These are phyloP conservation scores for Aspergillus sparsus DNA, from an alignment of 495 filamentous ascomycete species.

Conservation along the genomic window DNA sequence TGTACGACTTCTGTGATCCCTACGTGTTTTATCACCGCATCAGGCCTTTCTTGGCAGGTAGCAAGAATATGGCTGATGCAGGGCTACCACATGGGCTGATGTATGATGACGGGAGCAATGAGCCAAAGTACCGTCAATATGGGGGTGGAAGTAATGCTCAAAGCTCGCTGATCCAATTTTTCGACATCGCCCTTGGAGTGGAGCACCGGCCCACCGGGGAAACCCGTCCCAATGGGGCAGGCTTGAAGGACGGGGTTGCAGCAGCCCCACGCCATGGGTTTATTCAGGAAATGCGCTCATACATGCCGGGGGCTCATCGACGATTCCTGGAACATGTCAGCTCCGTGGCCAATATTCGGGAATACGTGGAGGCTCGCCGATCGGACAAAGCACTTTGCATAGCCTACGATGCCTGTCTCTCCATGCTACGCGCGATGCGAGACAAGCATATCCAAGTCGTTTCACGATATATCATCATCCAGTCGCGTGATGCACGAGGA, in stretches of 20 bases:
- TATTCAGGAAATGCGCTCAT: slow-evolving; percentile 92
- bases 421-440: slow-evolving; percentile 85
- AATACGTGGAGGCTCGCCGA: slow-evolving; percentile 69
- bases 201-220: slow-evolving; percentile 91
- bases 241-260: slow-evolving; percentile 49
- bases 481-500: slow-evolving; percentile 53
- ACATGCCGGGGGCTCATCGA: slow-evolving; percentile 94
- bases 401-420: slow-evolving; percentile 87
- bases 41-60: slow-evolving; percentile 89
- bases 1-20: slow-evolving; percentile 93
- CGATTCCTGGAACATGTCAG: slow-evolving; percentile 82
- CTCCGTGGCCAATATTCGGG: slow-evolving; percentile 81
- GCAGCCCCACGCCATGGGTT: slow-evolving; percentile 76
- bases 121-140: slow-evolving; percentile 71
- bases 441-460: slow-evolving; percentile 97
- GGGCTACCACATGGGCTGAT: slow-evolving; percentile 84
- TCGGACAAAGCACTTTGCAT: slow-evolving; percentile 65
- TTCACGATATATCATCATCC: slow-evolving; percentile 88
- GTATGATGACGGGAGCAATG: slow-evolving; percentile 74
- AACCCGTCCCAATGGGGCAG: slow-evolving; percentile 38
- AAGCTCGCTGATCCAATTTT: slow-evolving; percentile 91
- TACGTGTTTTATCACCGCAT: slow-evolving; percentile 93
- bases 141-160: slow-evolving; percentile 94
- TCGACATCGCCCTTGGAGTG: slow-evolving; percentile 87
- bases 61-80: slow-evolving; percentile 94